Evolutionary conservation across 495 filamentous ascomycete species (phyloP), one percentile per base, ranked within the genome.

Genomic region (Hypoxylon intermedium): DNA sequence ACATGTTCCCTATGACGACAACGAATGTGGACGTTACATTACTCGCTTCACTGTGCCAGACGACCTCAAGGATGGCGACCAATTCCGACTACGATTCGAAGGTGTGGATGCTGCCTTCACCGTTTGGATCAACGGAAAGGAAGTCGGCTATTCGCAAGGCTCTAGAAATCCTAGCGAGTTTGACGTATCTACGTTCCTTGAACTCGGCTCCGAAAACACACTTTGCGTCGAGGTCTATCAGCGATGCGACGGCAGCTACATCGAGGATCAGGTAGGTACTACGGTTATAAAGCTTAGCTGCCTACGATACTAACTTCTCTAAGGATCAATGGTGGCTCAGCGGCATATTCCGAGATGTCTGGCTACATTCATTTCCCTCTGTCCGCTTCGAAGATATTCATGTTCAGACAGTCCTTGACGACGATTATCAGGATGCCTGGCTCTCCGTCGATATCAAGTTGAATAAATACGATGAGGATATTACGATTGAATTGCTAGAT

Each of bases 311-410:
- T 67, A 46, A 50, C 20, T 9, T 28, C 30, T 19, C 23, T 24
- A 19, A 78, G 74, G 79, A 83, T 38, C 76, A 82, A 60, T 83
- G 80, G 80, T 83, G 82, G 79, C 68, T 85, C 5, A 79, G 74
- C 53, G 87, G 87, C 6, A 90, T 90, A 44, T 91, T 90, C 63
- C 77, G 88, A 41, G 85, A 90, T 53, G 87, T 91, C 7, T 82
- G 74, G 59, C 72, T 91, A 28, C 73, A 89, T 56, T 82, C 81
- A 1, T 89, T 90, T 53, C 83, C 86, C 12, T 69, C 74, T 15
- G 64, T 65, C 6, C 77, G 78, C 31, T 78, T 90, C 43, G 77
- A 88, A 58, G 86, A 91, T 44, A 74, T 87, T 53, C 75, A 81
- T 26, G 68, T 86, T 31, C 70, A 79, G 38, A 86, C 87, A 0